A percentile compares a stretch with the other conserved stretches of the same genome.
Evolutionary conservation across 768 basidiomycete genomes (phyloP).

Genomic region (Tricholoma saponaceum): DNA sequence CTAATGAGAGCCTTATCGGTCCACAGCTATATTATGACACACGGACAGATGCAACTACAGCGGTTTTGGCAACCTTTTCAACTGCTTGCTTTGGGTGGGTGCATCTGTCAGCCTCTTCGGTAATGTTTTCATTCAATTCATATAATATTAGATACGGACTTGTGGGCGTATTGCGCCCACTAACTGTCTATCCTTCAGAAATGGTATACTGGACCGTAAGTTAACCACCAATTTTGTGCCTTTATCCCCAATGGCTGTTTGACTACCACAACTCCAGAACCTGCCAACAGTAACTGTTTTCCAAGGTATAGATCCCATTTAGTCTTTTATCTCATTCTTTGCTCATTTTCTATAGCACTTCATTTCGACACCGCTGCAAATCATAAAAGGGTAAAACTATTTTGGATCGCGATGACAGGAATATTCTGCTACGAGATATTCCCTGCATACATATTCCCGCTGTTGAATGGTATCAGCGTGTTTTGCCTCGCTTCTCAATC

Average conservation of each 20-base stretch:
- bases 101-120: neutral
- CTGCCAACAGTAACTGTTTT: neutral
- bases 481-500: neutral
- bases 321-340: neutral
- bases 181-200: neutral
- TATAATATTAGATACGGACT: neutral
- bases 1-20: neutral
- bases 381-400: neutral
- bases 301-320: neutral
- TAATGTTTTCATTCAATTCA: neutral
- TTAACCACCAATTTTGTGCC: neutral
- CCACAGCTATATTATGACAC: neutral
- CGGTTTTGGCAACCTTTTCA: neutral
- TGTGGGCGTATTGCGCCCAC: neutral
- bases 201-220: neutral
- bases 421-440: neutral
- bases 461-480: neutral
- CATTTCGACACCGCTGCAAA: neutral
- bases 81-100: neutral
- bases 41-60: neutral
- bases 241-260: too few relatives aligned
- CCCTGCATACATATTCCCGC: neutral
- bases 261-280: neutral
- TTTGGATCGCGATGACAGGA: neutral
- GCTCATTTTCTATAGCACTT: neutral